Evolutionary conservation across 176 grass and related monocot species (phyloP).

Genomic region (Secale cereale): DNA sequence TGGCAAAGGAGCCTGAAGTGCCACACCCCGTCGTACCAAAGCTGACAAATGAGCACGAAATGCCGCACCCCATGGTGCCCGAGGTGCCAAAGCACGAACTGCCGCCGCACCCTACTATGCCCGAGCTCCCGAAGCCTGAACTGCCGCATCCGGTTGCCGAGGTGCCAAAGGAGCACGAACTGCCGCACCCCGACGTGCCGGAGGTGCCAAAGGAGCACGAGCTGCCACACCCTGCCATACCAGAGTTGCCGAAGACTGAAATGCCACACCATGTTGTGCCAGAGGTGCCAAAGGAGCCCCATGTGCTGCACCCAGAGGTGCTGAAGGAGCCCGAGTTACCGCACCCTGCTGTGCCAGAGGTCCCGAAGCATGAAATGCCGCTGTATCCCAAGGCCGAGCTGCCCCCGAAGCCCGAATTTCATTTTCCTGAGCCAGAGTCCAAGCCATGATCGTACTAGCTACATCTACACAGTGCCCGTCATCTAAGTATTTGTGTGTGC

Average conservation of each 20-base stretch:
- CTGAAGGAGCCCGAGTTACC: not conserved
- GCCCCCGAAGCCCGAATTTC: constrained; percentile 15
- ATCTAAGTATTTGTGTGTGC: not conserved
- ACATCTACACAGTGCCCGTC: not conserved
- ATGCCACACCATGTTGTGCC: not conserved
- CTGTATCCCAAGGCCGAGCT: not conserved
- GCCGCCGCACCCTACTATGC: not conserved
- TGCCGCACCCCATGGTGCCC: not conserved
- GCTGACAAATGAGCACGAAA: not conserved
- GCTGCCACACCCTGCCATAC: not conserved
- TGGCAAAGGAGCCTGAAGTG: not conserved
- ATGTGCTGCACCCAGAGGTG: not conserved
- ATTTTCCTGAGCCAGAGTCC: not conserved
- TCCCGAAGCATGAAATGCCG: constrained; percentile 6
- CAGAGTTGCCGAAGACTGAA: not conserved
- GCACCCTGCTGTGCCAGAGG: not conserved
- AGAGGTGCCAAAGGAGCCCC: not conserved
- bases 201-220: not conserved
- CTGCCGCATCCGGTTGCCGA: not conserved
- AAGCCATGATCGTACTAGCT: constrained; percentile 10
- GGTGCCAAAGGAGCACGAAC: not conserved
- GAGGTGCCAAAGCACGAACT: not conserved
- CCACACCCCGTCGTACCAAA: not conserved
- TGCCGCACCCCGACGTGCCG: not conserved
- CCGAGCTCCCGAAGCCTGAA: constrained; percentile 20